Evolutionary conservation across 2,329 filamentous ascomycete genomes (phyloP).

Genomic region (Mycocentrospora acerina): DNA sequence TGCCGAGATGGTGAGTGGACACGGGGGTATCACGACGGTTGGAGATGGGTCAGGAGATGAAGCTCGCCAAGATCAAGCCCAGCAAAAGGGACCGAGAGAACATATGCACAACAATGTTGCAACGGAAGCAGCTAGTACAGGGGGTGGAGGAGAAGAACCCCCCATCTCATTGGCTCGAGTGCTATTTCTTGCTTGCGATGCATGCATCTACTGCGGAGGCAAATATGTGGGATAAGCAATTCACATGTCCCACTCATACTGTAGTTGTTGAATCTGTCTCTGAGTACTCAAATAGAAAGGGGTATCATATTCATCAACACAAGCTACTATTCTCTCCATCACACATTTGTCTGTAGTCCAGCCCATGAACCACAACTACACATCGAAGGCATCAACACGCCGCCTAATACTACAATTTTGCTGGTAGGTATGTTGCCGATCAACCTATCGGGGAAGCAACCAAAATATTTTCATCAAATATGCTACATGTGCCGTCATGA

Average conservation of each 20-base stretch:
- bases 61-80: not conserved
- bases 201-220: slow-evolving; percentile 41
- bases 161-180: slow-evolving; percentile 30
- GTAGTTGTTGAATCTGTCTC: not conserved
- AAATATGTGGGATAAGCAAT: slow-evolving; percentile 32
- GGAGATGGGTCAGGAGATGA: not conserved
- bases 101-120: slow-evolving; percentile 1
- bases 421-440: too few relatives aligned
- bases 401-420: too few relatives aligned
- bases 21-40: not conserved
- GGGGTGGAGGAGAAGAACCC: slow-evolving; percentile 2
- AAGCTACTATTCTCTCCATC: too few relatives aligned
- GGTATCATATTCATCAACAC: not conserved
- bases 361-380: too few relatives aligned
- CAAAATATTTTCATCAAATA: too few relatives aligned
- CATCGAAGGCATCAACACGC: too few relatives aligned
- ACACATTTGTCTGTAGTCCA: too few relatives aligned
- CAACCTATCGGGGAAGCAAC: too few relatives aligned
- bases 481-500: too few relatives aligned
- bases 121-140: not conserved
- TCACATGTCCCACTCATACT: too few relatives aligned
- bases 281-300: too few relatives aligned
- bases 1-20: not conserved
- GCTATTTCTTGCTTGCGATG: slow-evolving; percentile 39
- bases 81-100: not conserved